Evolutionary conservation across 192 early-diverging fungal genomes (phyloP), one percentile per base, ranked within the genome.

Genomic region (Phlyctochytrium planicorne): DNA sequence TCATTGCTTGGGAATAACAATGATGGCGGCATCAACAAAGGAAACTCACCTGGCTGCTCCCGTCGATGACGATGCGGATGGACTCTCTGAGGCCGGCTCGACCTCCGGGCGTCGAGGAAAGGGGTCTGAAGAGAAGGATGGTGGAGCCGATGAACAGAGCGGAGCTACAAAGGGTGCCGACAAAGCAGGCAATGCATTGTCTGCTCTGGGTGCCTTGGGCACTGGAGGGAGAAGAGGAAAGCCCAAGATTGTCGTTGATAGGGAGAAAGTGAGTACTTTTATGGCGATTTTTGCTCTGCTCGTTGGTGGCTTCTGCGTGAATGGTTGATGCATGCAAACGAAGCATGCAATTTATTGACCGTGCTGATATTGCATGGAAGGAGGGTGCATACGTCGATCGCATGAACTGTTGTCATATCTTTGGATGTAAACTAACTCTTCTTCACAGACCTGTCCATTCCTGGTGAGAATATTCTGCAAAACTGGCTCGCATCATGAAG

Each of bases 391-490:
- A n/a, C n/a, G n/a, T n/a, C n/a, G n/a, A n/a, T n/a, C n/a, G n/a
- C n/a, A n/a, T n/a, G n/a, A n/a, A n/a, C n/a, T n/a, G n/a, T n/a
- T n/a, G n/a, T n/a, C n/a, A n/a, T n/a, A n/a, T n/a, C n/a, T n/a
- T n/a, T 30, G n/a, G 20, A 17, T 25, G 24, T 17, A 33, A 24
- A 68, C 53, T 1, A 30, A 20, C 25, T 1, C n/a, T 53, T 57
- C 0, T 0, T 60, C 12, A 10, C 47, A 88, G 69, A 90, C 66
- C 1, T 83, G 80, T 57, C 85, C 85, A 20, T 87, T 87, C 70
- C 69, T 87, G 59, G 66, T 87, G n/a, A 75, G 82, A 57, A 60
- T 87, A 20, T 87, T 75, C 62, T 72, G 70, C 31, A 68, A 68
- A 20, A 65, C 65, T 16, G 73, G 76, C 25, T 30, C 59, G n/a